A percentile compares a stretch with the other conserved stretches of the same genome.
phyloP scores from a whole-genome alignment of 2,329 filamentous ascomycete genomes.

The Trichoderma koningiopsis region DNA sequence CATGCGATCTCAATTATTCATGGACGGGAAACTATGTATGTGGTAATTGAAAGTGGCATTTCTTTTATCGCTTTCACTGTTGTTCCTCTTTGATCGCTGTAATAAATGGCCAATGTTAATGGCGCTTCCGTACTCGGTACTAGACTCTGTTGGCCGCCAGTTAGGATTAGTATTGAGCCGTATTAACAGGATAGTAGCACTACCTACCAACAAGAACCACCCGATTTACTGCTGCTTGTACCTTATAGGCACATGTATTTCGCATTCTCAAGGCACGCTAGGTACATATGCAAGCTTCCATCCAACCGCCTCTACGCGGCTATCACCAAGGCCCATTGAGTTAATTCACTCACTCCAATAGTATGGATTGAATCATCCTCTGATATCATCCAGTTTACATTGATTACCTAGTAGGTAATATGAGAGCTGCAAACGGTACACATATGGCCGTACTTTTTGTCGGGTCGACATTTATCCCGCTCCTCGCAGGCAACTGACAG shows the following conservation, averaged over 20 bases:
- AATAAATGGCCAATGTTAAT: background rate
- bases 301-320: background rate
- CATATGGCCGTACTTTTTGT: background rate
- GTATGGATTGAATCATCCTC: background rate
- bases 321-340: background rate
- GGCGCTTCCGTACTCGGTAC: background rate
- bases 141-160: background rate
- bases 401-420: too few species aligned
- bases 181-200: background rate
- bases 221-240: background rate
- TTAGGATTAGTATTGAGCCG: background rate
- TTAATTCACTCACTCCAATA: background rate
- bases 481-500: background rate
- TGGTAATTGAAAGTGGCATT: background rate
- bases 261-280: background rate
- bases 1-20: background rate
- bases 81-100: background rate
- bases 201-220: fast-evolving
- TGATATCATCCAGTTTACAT: background rate
- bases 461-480: background rate
- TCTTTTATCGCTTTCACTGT: background rate
- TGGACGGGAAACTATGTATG: background rate
- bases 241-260: background rate
- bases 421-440: background rate
- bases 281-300: background rate